Evolutionary conservation across 2,329 filamentous ascomycete species (phyloP).

Genomic region (Balansia obtecta): DNA sequence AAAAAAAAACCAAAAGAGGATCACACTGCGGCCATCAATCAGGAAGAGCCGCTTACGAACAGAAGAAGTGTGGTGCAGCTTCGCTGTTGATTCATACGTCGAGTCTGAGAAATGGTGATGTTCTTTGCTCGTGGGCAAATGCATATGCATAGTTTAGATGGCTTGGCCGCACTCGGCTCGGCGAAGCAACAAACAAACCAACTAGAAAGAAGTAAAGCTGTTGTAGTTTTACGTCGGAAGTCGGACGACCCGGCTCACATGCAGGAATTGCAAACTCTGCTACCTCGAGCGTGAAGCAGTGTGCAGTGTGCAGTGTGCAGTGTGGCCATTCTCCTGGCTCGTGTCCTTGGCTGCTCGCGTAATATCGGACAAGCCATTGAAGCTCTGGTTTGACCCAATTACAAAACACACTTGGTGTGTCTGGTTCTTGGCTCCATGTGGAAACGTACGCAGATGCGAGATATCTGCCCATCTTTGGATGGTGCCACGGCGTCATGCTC

Average conservation of each 20-base stretch:
- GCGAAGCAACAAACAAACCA: not conserved
- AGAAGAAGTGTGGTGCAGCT: not conserved
- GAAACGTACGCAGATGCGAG: not conserved
- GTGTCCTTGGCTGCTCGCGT: not conserved
- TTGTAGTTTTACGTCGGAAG: not conserved
- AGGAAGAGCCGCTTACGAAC: not conserved
- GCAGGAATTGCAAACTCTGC: not conserved
- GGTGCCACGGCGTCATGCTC: not conserved
- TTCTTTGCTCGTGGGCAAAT: not conserved
- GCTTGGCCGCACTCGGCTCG: not conserved
- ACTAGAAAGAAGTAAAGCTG: not conserved
- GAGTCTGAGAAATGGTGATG: not conserved
- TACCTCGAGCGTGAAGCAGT: not conserved
- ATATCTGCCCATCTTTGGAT: not conserved
- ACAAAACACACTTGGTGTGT: not conserved
- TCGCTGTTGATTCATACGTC: not conserved
- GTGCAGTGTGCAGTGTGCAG: too few relatives aligned
- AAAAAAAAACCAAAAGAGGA: not conserved
- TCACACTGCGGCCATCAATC: not conserved
- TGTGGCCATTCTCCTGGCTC: not conserved
- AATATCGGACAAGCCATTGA: not conserved
- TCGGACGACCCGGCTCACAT: not conserved
- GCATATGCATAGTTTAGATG: not conserved
- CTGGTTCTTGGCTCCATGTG: not conserved
- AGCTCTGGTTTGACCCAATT: not conserved